Percentiles rank a stretch among this genome's conserved stretches.
These are phyloP conservation scores for Crepidotus variabilis DNA, from an alignment of 768 basidiomycete species.

Conservation along the genomic window DNA sequence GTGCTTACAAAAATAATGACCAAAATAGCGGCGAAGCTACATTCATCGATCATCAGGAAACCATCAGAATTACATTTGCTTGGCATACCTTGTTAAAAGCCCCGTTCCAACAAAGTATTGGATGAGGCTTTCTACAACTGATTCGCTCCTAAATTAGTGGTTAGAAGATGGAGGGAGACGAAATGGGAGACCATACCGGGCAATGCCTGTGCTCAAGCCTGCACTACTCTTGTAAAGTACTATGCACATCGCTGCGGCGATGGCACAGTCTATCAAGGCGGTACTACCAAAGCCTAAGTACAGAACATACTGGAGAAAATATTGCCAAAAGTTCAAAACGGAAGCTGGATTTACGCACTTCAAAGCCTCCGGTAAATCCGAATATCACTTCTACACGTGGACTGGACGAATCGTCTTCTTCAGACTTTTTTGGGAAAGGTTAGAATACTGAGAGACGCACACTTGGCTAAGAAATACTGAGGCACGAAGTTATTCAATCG, in stretches of 20 bases:
- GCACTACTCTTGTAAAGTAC: constrained; percentile 25
- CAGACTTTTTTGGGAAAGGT: not conserved
- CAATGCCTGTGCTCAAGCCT: constrained; percentile 17
- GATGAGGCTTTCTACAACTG: constrained; percentile 23
- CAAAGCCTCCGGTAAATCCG: constrained; percentile 16
- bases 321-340: not conserved
- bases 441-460: constrained; percentile 7
- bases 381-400: constrained; percentile 13
- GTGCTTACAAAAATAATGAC: constrained; percentile 23
- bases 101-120: constrained; percentile 30
- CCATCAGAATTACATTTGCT: not conserved
- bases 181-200: constrained; percentile 9
- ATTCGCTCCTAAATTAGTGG: constrained; percentile 18
- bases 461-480: constrained; percentile 19
- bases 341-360: constrained; percentile 10
- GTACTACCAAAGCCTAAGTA: constrained; percentile 28
- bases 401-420: constrained; percentile 3
- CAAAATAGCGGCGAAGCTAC: constrained; percentile 27
- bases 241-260: constrained; percentile 28
- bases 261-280: constrained; percentile 24
- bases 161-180: not conserved
- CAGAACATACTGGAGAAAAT: constrained; percentile 21
- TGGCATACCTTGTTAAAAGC: constrained; percentile 23
- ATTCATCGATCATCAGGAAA: not conserved
- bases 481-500: not conserved